phyloP scores from a whole-genome alignment of 2,329 filamentous ascomycete genomes.

The Apiospora sp. region DNA sequence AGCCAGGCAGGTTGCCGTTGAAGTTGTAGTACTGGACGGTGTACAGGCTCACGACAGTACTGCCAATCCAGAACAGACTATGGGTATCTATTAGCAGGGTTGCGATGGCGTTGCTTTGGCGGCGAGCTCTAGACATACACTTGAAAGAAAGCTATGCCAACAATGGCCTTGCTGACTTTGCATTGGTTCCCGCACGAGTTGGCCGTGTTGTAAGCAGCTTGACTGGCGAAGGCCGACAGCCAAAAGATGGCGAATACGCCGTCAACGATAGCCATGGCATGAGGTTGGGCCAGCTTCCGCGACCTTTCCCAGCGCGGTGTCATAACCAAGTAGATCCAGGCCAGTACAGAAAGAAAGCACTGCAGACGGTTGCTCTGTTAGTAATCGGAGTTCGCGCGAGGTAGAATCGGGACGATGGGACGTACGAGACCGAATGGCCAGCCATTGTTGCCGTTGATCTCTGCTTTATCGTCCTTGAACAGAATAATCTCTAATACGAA shows the following conservation, averaged over 20 bases:
- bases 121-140: conserved; percentile 54
- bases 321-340: conserved; percentile 71
- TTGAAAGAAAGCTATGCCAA: conserved; percentile 68
- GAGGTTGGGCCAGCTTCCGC: conserved; percentile 66
- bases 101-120: background rate
- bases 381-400: background rate
- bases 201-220: conserved; percentile 69
- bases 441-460: conserved; percentile 64
- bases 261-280: conserved; percentile 68
- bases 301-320: conserved; percentile 70
- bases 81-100: conserved; percentile 23
- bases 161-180: conserved; percentile 67
- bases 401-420: conserved; percentile 26
- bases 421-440: conserved; percentile 72
- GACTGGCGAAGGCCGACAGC: conserved; percentile 72
- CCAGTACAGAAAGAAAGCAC: conserved; percentile 71
- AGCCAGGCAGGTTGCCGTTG: conserved; percentile 68
- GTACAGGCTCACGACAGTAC: conserved; percentile 65
- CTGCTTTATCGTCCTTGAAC: conserved; percentile 57
- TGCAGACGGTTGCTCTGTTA: conserved; percentile 40
- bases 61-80: conserved; percentile 63
- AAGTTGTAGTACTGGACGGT: conserved; percentile 69
- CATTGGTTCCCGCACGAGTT: conserved; percentile 64
- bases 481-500: conserved; percentile 68
- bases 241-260: conserved; percentile 66